Conservation (phyloP, 306 rosid species). For the Sicyos baderoa region DNA sequence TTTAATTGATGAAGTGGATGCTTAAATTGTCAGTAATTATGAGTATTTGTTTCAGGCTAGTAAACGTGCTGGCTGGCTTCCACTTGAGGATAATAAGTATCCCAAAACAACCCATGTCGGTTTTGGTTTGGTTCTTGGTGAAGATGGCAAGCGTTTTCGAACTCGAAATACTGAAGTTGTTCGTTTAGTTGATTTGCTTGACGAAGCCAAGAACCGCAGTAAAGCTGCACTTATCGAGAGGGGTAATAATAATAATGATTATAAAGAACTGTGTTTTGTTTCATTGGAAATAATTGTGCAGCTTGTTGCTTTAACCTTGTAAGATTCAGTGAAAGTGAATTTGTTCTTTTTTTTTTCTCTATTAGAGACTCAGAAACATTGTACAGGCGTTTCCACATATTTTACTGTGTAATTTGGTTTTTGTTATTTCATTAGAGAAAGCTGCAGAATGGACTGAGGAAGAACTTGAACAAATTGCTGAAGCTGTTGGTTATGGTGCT, state of each 20-base stretch:
- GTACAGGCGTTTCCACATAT: background rate
- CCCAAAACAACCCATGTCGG: constrained; percentile 85
- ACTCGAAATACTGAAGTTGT: constrained; percentile 80
- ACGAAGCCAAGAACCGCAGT: constrained; percentile 94
- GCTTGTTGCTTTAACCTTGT: constrained; percentile 5
- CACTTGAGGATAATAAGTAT: constrained; percentile 35
- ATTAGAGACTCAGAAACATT: background rate
- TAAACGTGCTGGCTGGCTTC: constrained; percentile 87
- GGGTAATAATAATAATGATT: constrained; percentile 43
- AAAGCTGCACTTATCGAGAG: constrained; percentile 60
- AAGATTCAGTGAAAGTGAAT: background rate
- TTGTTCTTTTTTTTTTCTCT: background rate
- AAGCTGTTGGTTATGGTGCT: constrained; percentile 87
- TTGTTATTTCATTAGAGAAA: constrained; percentile 35
- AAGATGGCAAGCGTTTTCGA: constrained; percentile 85
- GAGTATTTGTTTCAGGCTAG: constrained; percentile 56
- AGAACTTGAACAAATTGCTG: constrained; percentile 69
- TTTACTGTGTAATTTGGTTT: background rate
- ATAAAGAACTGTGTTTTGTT: background rate
- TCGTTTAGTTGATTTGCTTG: constrained; percentile 86
- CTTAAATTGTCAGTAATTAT: constrained; percentile 1
- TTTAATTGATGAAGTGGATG: constrained; percentile 5
- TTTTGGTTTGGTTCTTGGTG: constrained; percentile 97
- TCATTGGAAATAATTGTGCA: too few species aligned
- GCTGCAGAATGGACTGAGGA: constrained; percentile 57